Evolutionary conservation across 208 protist species (phyloP).

Genomic region (Herpetomonas tarakana): DNA sequence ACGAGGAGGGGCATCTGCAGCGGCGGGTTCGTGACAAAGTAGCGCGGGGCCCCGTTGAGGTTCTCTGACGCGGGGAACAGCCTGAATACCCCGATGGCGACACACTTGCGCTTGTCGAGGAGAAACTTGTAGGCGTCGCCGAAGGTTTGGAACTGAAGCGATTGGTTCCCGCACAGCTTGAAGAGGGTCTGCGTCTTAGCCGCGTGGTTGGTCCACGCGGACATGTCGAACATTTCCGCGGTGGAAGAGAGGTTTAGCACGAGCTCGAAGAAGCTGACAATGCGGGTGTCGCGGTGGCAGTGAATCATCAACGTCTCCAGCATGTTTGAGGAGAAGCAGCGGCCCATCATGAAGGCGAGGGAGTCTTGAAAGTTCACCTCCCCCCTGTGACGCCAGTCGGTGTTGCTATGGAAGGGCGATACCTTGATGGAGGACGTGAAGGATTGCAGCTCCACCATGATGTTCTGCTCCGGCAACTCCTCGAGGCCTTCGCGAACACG

Average conservation of each 20-base stretch:
- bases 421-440: constrained; percentile 80
- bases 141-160: constrained; percentile 72
- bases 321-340: constrained; percentile 88
- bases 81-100: constrained; percentile 83
- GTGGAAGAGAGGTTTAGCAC: constrained; percentile 59
- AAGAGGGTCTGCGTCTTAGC: constrained; percentile 62
- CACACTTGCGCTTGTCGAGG: constrained; percentile 53
- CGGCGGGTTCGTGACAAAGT: constrained; percentile 86
- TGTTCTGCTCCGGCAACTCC: constrained; percentile 62
- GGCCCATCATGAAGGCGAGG: constrained; percentile 87
- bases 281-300: constrained; percentile 65
- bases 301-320: constrained; percentile 78
- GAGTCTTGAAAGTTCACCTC: constrained; percentile 83
- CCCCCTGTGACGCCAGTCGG: constrained; percentile 66
- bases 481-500: constrained; percentile 14
- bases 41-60: constrained; percentile 58
- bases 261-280: constrained; percentile 79
- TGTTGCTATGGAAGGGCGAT: constrained; percentile 72
- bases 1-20: constrained; percentile 57
- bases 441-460: constrained; percentile 82
- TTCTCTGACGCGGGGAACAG: constrained; percentile 60
- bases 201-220: constrained; percentile 41
- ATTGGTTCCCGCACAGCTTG: constrained; percentile 68
- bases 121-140: constrained; percentile 80
- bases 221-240: constrained; percentile 65